A percentile compares a stretch with the other conserved stretches of the same genome.
Conservation (phyloP, 441 rosid species). For the Oxalis stricta region DNA sequence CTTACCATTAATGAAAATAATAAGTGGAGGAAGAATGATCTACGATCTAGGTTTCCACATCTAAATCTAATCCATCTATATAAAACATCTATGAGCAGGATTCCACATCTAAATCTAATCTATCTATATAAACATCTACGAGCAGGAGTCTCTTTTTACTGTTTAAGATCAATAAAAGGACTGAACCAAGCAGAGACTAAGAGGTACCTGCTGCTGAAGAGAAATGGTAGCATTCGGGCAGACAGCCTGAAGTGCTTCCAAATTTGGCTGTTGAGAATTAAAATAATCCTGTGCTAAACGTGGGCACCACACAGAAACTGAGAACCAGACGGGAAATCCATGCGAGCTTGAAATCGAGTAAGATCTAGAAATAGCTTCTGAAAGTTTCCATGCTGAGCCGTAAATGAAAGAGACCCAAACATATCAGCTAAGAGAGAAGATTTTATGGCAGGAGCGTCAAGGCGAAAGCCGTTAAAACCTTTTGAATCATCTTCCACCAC, state of each 20-base stretch:
- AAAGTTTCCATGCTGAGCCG: slow-evolving; percentile 82
- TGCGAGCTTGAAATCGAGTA: slow-evolving; percentile 53
- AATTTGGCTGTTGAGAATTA: slow-evolving; percentile 44
- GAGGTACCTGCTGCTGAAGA: slow-evolving; percentile 84
- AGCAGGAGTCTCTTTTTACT: no score
- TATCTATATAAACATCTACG: no score
- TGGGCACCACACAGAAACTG: slow-evolving; percentile 49
- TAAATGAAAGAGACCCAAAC: slow-evolving; percentile 55
- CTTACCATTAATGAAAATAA: background rate
- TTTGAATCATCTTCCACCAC: slow-evolving; percentile 17
- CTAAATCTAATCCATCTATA: no score
- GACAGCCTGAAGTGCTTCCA: slow-evolving; percentile 41
- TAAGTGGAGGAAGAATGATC: background rate
- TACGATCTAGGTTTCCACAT: no score
- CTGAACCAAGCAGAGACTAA: no score
- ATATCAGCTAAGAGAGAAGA: slow-evolving; percentile 51
- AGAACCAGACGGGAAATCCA: slow-evolving; percentile 70
- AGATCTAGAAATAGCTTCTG: slow-evolving; percentile 68
- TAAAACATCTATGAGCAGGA: no score
- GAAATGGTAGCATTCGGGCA: slow-evolving; percentile 58
- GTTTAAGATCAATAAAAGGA: no score
- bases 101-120: no score
- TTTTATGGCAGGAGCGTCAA: slow-evolving; percentile 34
- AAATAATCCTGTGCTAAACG: slow-evolving; percentile 48
- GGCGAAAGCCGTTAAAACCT: slow-evolving; percentile 27